Base-by-base conservation (phyloP, 805 yeast species). In the Wickerhamiella sorbophila region DNA sequence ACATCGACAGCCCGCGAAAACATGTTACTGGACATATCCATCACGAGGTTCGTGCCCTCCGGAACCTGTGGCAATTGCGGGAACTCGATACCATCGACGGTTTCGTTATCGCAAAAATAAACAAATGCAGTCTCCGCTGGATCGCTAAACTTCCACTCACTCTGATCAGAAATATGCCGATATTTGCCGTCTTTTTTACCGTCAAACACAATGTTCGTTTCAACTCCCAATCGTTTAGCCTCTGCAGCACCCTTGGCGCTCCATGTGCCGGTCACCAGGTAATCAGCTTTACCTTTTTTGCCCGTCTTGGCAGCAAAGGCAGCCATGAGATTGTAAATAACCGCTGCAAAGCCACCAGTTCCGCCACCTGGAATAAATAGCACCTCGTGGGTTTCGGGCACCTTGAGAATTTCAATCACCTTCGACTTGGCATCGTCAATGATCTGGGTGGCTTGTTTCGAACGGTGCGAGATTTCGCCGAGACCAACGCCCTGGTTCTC, bases 301-400 rank as follows among this genome's bases (percentile, higher is more conserved):
- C 88, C 91, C 16, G 79, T 72, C 56, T 70, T 77, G 50, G 74
- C 75, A 36, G 79, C 80, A 60, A 72, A 74, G 17, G 79, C 68
- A 20, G 95, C 94, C 46, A 80, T 59, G 61, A 91, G 59, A 59
- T 87, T 88, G 53, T 87, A 75, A 9, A 84, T 85, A 38, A 84
- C 70, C 4, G 95, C 76, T 3, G 97, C 82, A 52, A 91, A 91
- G 4, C 95, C 97, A 24, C 86, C 80, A 40, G 97, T 88, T 46
- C 97, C 98, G 48, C 99, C 98, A 50, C 98, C 97, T 66, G 91
- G 99, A 64, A 88, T 62, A 65, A 88, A 91, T 59, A 91, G 79
- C 1, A 88, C 88, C 60, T 86, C 96, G 59, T 91, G 94, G 26
- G 94, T 79, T 46, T 83, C 94, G 26, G 97, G 97, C 39, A 91